Conservation (phyloP, 176 grass and related monocot species). For the Avena sativa region DNA sequence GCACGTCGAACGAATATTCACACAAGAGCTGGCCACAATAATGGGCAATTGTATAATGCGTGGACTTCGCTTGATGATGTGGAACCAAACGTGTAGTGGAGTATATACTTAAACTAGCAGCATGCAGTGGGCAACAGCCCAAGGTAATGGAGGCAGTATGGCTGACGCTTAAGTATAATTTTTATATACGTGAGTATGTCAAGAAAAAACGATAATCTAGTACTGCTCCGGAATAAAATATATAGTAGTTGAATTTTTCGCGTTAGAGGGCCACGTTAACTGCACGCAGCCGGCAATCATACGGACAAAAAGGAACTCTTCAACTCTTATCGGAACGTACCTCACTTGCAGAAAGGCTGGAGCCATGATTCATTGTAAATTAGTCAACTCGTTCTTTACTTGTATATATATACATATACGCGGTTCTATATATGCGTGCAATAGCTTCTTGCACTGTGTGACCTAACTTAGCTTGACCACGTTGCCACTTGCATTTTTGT, state of each 20-base stretch:
- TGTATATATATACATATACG: not conserved
- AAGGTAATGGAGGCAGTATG: not conserved
- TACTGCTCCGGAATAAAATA: not conserved
- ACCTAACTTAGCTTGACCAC: conserved; percentile 43
- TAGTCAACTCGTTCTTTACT: conserved; percentile 26
- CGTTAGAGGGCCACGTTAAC: conserved; percentile 26
- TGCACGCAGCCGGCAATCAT: conserved; percentile 33
- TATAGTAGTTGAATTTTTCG: not conserved
- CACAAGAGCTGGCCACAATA: conserved; percentile 8
- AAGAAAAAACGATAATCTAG: not conserved
- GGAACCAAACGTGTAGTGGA: conserved; percentile 39
- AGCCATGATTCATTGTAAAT: not conserved
- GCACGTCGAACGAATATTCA: conserved; percentile 12
- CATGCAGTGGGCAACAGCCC: not conserved
- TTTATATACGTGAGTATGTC: not conserved
- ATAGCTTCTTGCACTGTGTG: conserved; percentile 1
- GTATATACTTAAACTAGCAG: not conserved
- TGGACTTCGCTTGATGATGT: conserved; percentile 39
- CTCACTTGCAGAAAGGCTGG: not conserved
- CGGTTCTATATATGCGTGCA: not conserved
- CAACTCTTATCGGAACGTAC: conserved; percentile 15
- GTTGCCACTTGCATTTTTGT: not conserved
- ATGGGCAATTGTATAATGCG: conserved; percentile 38
- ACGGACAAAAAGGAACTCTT: conserved; percentile 40
- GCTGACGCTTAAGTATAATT: not conserved